Conservation (phyloP, 257 asterid genomes). For the Przewalskia tangutica region DNA sequence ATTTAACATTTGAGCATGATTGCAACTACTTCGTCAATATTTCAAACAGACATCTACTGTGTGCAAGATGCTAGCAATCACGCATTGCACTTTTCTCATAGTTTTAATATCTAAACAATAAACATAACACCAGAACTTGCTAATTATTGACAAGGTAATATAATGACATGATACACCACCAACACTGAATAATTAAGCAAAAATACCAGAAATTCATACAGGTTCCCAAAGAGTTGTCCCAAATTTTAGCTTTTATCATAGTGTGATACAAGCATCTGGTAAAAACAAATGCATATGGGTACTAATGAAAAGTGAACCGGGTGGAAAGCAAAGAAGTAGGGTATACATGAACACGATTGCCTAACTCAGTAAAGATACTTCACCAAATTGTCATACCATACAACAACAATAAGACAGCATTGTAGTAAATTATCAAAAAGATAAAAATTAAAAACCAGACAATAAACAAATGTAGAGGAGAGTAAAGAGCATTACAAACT, state of each 20-base stretch:
- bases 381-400: neutral
- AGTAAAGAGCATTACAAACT: conserved; percentile 54
- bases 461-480: neutral
- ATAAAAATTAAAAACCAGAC: conserved; percentile 1
- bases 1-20: neutral
- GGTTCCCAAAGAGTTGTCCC: neutral
- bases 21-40: neutral
- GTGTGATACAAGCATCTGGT: neutral
- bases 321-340: neutral
- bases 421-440: neutral
- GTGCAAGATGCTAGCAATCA: neutral
- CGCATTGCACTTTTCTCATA: neutral
- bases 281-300: neutral
- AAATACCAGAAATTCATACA: neutral
- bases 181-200: neutral
- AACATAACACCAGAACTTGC: neutral
- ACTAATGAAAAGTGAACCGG: neutral
- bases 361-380: neutral
- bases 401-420: neutral
- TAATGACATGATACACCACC: neutral
- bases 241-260: neutral
- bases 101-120: neutral
- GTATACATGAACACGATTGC: neutral
- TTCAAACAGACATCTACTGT: neutral
- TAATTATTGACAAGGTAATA: neutral